Evolutionary conservation across 345 rosid species (phyloP).

Genomic region (Eucalyptus curtisii): DNA sequence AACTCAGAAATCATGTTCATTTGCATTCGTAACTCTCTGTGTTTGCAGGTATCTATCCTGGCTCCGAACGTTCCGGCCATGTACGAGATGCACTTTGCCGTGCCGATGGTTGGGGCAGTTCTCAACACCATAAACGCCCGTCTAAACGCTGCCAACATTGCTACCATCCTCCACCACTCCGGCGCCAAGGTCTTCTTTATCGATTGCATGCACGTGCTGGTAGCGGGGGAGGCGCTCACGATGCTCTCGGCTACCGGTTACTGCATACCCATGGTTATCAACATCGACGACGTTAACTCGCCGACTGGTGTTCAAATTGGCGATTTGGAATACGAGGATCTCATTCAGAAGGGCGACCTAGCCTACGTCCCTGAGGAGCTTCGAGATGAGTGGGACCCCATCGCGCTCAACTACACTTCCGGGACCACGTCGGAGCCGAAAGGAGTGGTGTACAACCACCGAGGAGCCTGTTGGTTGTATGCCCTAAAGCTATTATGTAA

Average conservation of each 20-base stretch:
- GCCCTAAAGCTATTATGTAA: too few species aligned
- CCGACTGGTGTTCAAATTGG: conserved; percentile 30
- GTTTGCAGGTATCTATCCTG: conserved; percentile 43
- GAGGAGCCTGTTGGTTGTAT: too few species aligned
- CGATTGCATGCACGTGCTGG: conserved; percentile 20
- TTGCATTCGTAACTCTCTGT: not conserved
- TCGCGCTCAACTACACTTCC: conserved; percentile 58
- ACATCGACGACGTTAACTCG: conserved; percentile 33
- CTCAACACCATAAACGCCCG: conserved; percentile 62
- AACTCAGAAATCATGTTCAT: not conserved
- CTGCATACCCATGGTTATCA: conserved; percentile 15
- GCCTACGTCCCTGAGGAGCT: conserved; percentile 1
- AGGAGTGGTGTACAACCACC: conserved; percentile 68
- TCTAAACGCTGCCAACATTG: conserved; percentile 47
- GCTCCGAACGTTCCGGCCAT: conserved; percentile 79
- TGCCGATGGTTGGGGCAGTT: conserved; percentile 81
- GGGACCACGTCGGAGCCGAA: conserved; percentile 67
- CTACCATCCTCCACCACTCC: conserved; percentile 47
- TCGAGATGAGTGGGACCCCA: conserved; percentile 54
- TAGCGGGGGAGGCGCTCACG: conserved; percentile 30
- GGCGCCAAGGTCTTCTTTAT: conserved; percentile 55
- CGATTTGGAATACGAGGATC: conserved; percentile 42
- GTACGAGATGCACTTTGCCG: conserved; percentile 86
- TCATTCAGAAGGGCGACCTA: conserved; percentile 21
- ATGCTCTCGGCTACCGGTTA: conserved; percentile 2